Conservation (phyloP, 2,329 filamentous ascomycete species). For the Fusarium sp. region DNA sequence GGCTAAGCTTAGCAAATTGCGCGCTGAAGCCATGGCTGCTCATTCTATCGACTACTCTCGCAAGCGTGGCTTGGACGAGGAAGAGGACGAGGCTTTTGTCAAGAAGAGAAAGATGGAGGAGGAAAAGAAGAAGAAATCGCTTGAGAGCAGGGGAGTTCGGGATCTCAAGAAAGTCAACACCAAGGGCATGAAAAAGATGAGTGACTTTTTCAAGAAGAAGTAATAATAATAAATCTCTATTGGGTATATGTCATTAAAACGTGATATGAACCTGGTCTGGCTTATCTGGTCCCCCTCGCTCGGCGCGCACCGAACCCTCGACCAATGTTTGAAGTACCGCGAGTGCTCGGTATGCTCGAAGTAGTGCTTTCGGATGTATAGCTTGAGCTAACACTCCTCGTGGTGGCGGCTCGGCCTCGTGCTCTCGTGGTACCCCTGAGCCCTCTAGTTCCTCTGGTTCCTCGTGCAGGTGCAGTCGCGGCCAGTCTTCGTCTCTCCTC, state of each 20-base stretch:
- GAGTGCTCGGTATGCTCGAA: conserved; percentile 45
- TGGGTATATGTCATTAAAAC: conserved; percentile 47
- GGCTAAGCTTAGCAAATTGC: conserved; percentile 70
- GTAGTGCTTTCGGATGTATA: conserved; percentile 43
- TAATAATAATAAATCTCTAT: conserved; percentile 34
- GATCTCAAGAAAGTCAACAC: conserved; percentile 91
- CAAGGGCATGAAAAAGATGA: conserved; percentile 96
- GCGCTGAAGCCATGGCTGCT: conserved; percentile 75
- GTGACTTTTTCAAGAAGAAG: conserved; percentile 87
- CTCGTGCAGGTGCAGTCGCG: conserved; percentile 43
- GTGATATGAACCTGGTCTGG: conserved; percentile 6
- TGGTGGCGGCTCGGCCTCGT: conserved; percentile 43
- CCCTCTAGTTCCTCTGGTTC: conserved; percentile 50
- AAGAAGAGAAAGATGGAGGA: conserved; percentile 90
- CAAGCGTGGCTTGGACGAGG: conserved; percentile 75
- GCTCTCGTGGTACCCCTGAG: conserved; percentile 46
- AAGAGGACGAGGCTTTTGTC: conserved; percentile 70
- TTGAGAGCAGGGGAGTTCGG: conserved; percentile 78
- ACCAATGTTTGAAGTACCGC: conserved; percentile 50
- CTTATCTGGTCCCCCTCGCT: conserved; percentile 47
- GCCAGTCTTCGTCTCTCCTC: conserved; percentile 54
- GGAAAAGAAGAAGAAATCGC: conserved; percentile 83
- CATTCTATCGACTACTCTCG: conserved; percentile 77
- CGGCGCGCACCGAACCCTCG: conserved; percentile 50
- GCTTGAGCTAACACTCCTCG: conserved; percentile 44